Evolutionary conservation across 2,329 filamentous ascomycete genomes (phyloP), one percentile per base, ranked within the genome.

Genomic region (Phialemoniopsis sp.): DNA sequence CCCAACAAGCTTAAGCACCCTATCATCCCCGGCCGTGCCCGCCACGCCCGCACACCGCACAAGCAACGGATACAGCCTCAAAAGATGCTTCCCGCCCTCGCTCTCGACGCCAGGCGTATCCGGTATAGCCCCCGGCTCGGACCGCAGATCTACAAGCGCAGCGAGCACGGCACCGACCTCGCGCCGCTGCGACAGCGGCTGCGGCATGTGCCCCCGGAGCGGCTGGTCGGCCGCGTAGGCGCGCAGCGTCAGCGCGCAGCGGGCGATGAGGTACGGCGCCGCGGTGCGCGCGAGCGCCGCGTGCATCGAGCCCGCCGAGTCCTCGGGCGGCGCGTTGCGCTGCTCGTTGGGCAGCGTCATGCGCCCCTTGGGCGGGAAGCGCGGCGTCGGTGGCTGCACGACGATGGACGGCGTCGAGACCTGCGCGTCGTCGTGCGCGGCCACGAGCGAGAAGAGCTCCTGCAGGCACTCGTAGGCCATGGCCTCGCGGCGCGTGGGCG

Each of bases 161-260:
- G 68, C 64, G 14, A 97, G 67, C 17, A 90, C 72, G 53, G 87
- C 85, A 5, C 86, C 57, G 10, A 98, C 66, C 56, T 95, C 93
- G 45, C 78, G 82, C 32, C 87, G 77, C 54, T 95, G 87, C 8
- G 80, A 83, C 5, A 88, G 70, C 1, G 91, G 91, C 57, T 93
- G 87, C 5, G 93, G 93, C 81, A 94, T 93, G 36, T 82, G 77
- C 0, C 93, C 90, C 13, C 93, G 76, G 15, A 98, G 69, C 1
- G 91, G 90, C 56, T 96, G 91, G 59, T 98, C 93, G 4, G 89
- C 87, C 34, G 94, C 82, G 56, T 95, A 97, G 1, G 83, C 73
- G 40, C 88, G 82, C n/a, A 97, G 65, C 0, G 87, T 82, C 13
- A 95, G 69, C 0, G 87, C 89, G 12, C 86, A 81, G 3, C 93